Percentiles rank a stretch among this genome's conserved stretches.
Evolutionary conservation across 2,329 filamentous ascomycete genomes (phyloP).

Genomic region (Aspergillus eucalypticola): DNA sequence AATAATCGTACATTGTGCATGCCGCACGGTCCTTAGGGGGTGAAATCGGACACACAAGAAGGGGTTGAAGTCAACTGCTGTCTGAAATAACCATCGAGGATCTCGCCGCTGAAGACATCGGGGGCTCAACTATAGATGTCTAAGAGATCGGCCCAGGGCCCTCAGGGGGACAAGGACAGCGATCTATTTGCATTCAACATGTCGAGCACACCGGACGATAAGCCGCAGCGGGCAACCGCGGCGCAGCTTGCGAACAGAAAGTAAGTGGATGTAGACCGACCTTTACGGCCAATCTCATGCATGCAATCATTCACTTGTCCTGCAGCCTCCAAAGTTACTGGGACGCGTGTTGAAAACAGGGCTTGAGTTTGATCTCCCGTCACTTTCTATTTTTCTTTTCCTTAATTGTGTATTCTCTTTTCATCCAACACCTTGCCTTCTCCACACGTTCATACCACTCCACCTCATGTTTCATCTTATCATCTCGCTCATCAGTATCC

Average conservation of each 20-base stretch:
- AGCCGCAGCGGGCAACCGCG: conserved; percentile 54
- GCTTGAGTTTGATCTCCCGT: neutral
- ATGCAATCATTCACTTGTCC: conserved; percentile 10
- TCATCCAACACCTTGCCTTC: neutral
- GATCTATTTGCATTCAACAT: conserved; percentile 35
- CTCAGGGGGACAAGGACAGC: conserved; percentile 38
- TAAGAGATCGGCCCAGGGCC: conserved; percentile 41
- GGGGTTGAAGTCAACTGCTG: conserved; percentile 18
- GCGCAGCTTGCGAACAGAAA: conserved; percentile 57
- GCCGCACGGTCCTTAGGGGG: conserved; percentile 12
- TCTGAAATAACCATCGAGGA: conserved; percentile 19
- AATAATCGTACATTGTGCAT: conserved; percentile 13
- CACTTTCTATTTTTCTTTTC: neutral
- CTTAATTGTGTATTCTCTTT: neutral
- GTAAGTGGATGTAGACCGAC: conserved; percentile 46
- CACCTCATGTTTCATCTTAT: neutral
- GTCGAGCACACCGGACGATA: conserved; percentile 46
- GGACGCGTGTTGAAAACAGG: neutral
- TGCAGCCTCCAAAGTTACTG: conserved; percentile 11
- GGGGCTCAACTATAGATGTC: conserved; percentile 34
- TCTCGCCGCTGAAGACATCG: conserved; percentile 4
- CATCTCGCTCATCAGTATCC: neutral
- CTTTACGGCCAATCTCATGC: conserved; percentile 18
- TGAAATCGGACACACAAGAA: conserved; percentile 15
- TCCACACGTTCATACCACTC: neutral